Evolutionary conservation across 2,329 filamentous ascomycete genomes (phyloP), one percentile per base, ranked within the genome.

Genomic region (Colletotrichum zoysiae): DNA sequence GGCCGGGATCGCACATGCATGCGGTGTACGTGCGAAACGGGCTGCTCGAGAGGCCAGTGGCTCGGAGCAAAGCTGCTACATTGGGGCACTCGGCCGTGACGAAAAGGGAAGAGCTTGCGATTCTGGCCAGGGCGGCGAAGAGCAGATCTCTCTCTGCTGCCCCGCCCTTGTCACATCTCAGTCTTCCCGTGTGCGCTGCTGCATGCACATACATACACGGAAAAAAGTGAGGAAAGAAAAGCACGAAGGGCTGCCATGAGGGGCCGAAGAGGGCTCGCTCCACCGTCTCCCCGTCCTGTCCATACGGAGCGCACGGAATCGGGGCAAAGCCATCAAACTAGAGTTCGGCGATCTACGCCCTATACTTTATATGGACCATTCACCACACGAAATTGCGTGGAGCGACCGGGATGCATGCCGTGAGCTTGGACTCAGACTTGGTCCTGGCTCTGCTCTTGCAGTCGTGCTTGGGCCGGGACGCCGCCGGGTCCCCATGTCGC

Each of bases 91-190:
- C n/a, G 33, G 61, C 73, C 73, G 73, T 50, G 65, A 74, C 59
- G 44, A 57, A 74, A 60, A 63, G 16, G 71, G 73, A 67, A 74
- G 73, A 66, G 71, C 60, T 74, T 74, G 73, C 73, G 73, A 61
- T 46, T 56, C 48, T 65, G 50, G 44, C 56, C 30, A 57, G 40
- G 60, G 61, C 40, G 66, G 46, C 9, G 14, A 5, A 5, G 46
- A 9, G 46, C 20, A 48, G 70, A 73, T 70, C 70, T 73, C 48
- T 61, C 12, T 7, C 42, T 30, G 30, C 30, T 30, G 30, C 42
- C 16, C 42, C 44, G 3, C 64, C 50, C n/a, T 40, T n/a, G 48
- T 73, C 60, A 71, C 44, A 66, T 71, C 33, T 70, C 61, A 66
- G 20, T n/a, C 26, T 66, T 58, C 56, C 48, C 48, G 23, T 40